Evolutionary conservation across 1,284 basidiomycete genomes (phyloP), one percentile per base, ranked within the genome.

Genomic region (Erythrobasidium hasegawianum): DNA sequence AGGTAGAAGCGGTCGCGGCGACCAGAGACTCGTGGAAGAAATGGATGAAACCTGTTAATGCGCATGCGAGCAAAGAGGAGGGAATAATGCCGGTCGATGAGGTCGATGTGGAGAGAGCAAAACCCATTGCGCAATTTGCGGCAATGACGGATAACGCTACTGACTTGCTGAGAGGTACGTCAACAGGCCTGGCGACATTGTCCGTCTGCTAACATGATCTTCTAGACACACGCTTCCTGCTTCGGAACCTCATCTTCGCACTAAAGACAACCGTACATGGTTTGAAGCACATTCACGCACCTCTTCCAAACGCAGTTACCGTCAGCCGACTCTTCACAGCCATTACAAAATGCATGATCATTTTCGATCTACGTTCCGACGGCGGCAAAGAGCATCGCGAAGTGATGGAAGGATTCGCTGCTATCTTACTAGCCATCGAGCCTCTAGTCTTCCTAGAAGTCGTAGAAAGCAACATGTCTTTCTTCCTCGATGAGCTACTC

Each of bases 391-490:
- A 97, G 71, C 86, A 88, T 67, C 89, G 86, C 67, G 92, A 96
- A 74, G 86, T 87, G 14, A 85, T 94, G 76, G 95, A 98, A 68
- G 86, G 87, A 80, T 86, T 98, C 67, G 86, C 52, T 29, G 57
- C 56, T 14, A 64, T 67, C 40, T 49, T 69, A 18, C 38, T 64
- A 16, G 50, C 52, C 73, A 84, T 92, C 71, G 89, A 96, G 75
- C 81, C 89, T 3, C 89, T 95, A 75, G 87, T 93, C 68, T 94
- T 96, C 77, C 89, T 94, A 75, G 91, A 96, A 77, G 88, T 96
- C 22, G 65, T 96, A 89, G 93, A 90, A 41, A 86, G 85, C 74
- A 89, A 90, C 76, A 88, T 97, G 78, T 86, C 86, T 24, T 87
- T 92, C 75, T 94, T 94, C 79, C 88, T 94, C 77, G 83, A 88